Conservation (phyloP, 257 asterid species). For the Verbena officinalis region DNA sequence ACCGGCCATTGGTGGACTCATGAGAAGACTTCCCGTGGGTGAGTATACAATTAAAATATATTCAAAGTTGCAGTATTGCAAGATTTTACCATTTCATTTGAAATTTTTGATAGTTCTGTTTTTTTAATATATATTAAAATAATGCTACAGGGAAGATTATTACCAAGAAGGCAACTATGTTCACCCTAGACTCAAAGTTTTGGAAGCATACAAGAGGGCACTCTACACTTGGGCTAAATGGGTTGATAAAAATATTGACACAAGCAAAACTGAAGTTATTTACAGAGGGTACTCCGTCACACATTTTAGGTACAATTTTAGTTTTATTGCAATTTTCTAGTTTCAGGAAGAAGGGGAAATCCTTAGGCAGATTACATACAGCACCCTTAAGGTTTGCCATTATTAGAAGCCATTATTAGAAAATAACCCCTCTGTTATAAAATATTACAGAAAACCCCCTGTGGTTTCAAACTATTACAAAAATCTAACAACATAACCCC, state of each 20-base stretch:
- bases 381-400: too few species aligned
- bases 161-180: slow-evolving; percentile 91
- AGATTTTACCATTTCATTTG: neutral
- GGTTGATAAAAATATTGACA: slow-evolving; percentile 72
- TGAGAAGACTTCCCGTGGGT: slow-evolving; percentile 95
- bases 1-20: slow-evolving; percentile 99
- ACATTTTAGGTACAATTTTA: slow-evolving; percentile 68
- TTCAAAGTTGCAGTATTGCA: neutral
- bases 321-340: too few species aligned
- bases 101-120: neutral
- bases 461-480: too few species aligned
- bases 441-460: too few species aligned
- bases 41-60: slow-evolving; percentile 22
- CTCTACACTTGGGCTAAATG: slow-evolving; percentile 81
- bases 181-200: slow-evolving; percentile 69
- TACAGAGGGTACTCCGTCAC: slow-evolving; percentile 90
- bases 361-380: too few species aligned
- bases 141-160: slow-evolving; percentile 69
- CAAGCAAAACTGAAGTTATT: slow-evolving; percentile 58
- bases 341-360: too few species aligned
- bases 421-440: too few species aligned
- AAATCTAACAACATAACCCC: too few species aligned
- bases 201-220: slow-evolving; percentile 89
- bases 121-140: neutral
- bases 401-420: too few species aligned